Evolutionary conservation across 2,329 filamentous ascomycete species (phyloP), one percentile per base, ranked within the genome.

Genomic region (Cercospora beticola): DNA sequence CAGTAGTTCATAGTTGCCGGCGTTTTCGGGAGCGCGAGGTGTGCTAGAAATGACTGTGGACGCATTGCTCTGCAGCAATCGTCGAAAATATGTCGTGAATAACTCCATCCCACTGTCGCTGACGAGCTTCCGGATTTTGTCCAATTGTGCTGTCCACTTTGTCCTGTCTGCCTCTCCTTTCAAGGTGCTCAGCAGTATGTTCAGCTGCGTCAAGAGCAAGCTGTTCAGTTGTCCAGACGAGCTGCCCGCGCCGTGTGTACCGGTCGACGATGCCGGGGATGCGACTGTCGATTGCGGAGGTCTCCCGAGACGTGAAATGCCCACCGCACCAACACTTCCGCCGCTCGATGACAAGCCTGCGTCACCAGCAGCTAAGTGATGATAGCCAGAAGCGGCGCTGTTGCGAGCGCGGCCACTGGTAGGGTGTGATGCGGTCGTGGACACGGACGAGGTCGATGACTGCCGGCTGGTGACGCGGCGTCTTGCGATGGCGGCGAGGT

Each of bases 71-170:
- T 91, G 91, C 78, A 99, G 88, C 79, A 98, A 86, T 82, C 94
- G 92, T 81, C 93, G 90, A 82, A 99, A 97, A 82, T 95, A 97
- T 85, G 94, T 96, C 70, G 92, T 90, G 81, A 94, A 97, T 79
- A 97, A 93, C 86, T 99, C 96, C 94, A 99, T 99, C 79, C 94
- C 94, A 93, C 97, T 90, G 77, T 94, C 94, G 88, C 97, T 90
- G 83, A 98, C 91, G 80, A 98, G 89, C 92, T 96, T 97, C 81
- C 90, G 89, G 77, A 99, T 90, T 84, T 97, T 94, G 77, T 96
- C 92, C 78, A 89, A 90, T 83, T 97, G 94, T 74, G 90, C 86
- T 81, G 97, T 93, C 91, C 92, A 97, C 92, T 96, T 97, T 77
- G 88, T 88, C 78, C 90, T 89, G 78, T 92, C 93, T 83, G 93